Evolutionary conservation across 495 filamentous ascomycete species (phyloP).

Genomic region (Aspergillus panamensis): DNA sequence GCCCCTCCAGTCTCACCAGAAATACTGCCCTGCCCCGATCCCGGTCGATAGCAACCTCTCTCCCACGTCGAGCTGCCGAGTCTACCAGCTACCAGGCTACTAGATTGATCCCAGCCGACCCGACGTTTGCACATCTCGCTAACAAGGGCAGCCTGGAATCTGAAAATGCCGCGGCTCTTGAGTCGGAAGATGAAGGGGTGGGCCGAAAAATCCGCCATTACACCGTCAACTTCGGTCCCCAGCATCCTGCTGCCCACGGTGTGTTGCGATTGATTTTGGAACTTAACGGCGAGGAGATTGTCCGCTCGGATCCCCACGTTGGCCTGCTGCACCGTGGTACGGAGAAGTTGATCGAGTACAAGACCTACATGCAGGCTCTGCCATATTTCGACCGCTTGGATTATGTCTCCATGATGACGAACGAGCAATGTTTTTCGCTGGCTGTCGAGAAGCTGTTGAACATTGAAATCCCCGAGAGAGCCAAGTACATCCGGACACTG

Average conservation of each 20-base stretch:
- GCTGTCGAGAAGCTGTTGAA: slow-evolving; percentile 98
- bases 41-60: slow-evolving; percentile 67
- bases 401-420: slow-evolving; percentile 99
- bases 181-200: slow-evolving; percentile 51
- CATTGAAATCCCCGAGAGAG: slow-evolving; percentile 90
- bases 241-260: slow-evolving; percentile 98
- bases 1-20: slow-evolving; percentile 42
- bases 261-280: slow-evolving; percentile 97
- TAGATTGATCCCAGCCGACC: slow-evolving; percentile 56
- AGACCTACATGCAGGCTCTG: slow-evolving; percentile 96
- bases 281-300: slow-evolving; percentile 95
- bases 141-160: slow-evolving; percentile 43
- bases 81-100: slow-evolving; percentile 56
- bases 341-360: slow-evolving; percentile 99
- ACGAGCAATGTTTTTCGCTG: slow-evolving; percentile 94
- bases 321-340: slow-evolving; percentile 95
- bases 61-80: slow-evolving; percentile 59
- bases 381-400: slow-evolving; percentile 99
- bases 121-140: slow-evolving; percentile 50
- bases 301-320: slow-evolving; percentile 95
- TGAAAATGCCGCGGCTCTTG: slow-evolving; percentile 43
- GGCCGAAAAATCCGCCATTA: slow-evolving; percentile 95
- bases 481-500: slow-evolving; percentile 95
- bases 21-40: slow-evolving; percentile 40
- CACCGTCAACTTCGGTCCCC: slow-evolving; percentile 99